A percentile compares a stretch with the other conserved stretches of the same genome.
Evolutionary conservation across 176 grass and related monocot species (phyloP).

Genomic region (Poa pratensis): DNA sequence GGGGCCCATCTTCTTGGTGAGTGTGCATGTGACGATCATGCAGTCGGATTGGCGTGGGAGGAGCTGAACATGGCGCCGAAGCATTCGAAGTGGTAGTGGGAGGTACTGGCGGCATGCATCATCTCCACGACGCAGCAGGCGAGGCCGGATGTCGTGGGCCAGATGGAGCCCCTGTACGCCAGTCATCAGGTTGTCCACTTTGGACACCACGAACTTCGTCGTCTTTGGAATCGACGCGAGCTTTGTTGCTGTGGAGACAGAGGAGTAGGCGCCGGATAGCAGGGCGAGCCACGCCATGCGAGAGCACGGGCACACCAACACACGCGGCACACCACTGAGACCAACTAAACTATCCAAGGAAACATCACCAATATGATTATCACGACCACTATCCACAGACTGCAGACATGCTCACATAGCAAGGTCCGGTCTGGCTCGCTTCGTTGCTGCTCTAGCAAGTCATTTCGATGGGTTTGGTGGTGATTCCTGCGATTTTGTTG

Average conservation of each 20-base stretch:
- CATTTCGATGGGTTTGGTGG: too few relatives aligned
- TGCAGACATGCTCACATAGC: too few relatives aligned
- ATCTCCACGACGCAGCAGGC: constrained; percentile 97
- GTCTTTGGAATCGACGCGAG: constrained; percentile 56
- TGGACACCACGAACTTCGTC: constrained; percentile 84
- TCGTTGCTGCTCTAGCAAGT: too few relatives aligned
- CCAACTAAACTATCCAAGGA: too few relatives aligned
- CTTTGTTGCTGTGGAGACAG: constrained; percentile 38
- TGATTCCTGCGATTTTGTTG: too few relatives aligned
- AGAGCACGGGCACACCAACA: too few relatives aligned
- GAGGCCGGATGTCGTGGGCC: constrained; percentile 91
- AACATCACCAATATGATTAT: too few relatives aligned
- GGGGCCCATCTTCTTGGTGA: constrained; percentile 94
- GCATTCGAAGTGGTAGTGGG: constrained; percentile 87
- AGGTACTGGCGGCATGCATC: constrained; percentile 83
- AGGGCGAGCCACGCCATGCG: constrained; percentile 64
- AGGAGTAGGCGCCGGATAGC: constrained; percentile 1
- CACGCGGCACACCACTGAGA: too few relatives aligned
- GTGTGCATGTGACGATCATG: constrained; percentile 91
- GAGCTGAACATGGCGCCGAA: constrained; percentile 92
- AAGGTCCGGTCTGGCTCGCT: too few relatives aligned
- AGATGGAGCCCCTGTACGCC: constrained; percentile 81
- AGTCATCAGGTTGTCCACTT: constrained; percentile 92
- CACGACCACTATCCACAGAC: too few relatives aligned
- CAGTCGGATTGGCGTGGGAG: constrained; percentile 88